Evolutionary conservation across 176 grass and related monocot genomes (phyloP).

Genomic region (Panicum miliaceum): DNA sequence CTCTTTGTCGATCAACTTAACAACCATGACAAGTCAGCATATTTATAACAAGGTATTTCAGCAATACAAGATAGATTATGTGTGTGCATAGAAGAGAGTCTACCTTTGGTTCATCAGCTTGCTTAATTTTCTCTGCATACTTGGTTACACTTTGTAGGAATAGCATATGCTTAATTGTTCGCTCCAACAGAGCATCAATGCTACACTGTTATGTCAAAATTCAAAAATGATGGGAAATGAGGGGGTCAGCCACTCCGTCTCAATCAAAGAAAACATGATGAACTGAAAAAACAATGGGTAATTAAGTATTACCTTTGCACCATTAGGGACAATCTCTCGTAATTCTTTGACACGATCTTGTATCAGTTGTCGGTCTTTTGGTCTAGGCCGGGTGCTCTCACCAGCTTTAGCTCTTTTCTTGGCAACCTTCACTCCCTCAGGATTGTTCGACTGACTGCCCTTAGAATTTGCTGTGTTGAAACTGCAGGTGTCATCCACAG

Average conservation of each 20-base stretch:
- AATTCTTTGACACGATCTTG: constrained; percentile 98
- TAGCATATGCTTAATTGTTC: constrained; percentile 97
- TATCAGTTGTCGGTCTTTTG: constrained; percentile 96
- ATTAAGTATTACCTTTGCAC: constrained; percentile 68
- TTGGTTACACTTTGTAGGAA: constrained; percentile 98
- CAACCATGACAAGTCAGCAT: constrained; percentile 39
- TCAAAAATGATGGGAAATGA: not conserved
- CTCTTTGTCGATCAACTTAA: constrained; percentile 86
- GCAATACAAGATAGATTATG: constrained; percentile 22
- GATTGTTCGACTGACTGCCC: constrained; percentile 55
- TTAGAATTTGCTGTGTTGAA: constrained; percentile 64
- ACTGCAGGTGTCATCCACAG: constrained; percentile 74
- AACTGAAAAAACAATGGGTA: not conserved
- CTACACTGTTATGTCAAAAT: constrained; percentile 75
- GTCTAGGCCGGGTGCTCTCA: constrained; percentile 87
- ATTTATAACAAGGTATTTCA: constrained; percentile 5
- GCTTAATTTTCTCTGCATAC: constrained; percentile 94
- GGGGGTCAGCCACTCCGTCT: constrained; percentile 1
- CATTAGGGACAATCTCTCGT: constrained; percentile 92
- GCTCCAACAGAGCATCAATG: constrained; percentile 98
- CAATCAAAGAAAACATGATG: constrained; percentile 17
- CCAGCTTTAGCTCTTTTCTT: constrained; percentile 89
- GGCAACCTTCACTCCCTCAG: constrained; percentile 64
- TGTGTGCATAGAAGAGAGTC: constrained; percentile 13
- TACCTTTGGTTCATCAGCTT: constrained; percentile 90